Conservation (phyloP, 441 rosid species). For the Viola pubescens region DNA sequence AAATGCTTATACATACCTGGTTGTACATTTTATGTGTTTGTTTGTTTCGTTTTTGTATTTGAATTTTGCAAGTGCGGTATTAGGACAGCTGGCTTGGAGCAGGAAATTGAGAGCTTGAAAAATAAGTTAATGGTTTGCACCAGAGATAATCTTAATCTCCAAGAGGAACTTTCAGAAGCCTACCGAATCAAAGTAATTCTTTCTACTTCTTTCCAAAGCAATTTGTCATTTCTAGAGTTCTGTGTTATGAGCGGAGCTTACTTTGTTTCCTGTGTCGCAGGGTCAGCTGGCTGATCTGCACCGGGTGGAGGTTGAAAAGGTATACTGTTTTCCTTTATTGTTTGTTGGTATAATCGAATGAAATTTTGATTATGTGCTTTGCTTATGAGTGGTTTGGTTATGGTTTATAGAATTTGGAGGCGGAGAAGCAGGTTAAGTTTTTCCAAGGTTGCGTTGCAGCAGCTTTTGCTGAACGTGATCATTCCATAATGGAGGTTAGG, state of each 20-base stretch:
- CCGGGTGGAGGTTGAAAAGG: slow-evolving; percentile 80
- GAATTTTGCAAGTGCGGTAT: slow-evolving; percentile 21
- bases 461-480: slow-evolving; percentile 96
- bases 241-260: slow-evolving; percentile 10
- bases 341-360: not conserved
- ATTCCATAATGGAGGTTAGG: slow-evolving; percentile 83
- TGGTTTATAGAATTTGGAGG: slow-evolving; percentile 63
- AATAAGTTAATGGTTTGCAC: slow-evolving; percentile 53
- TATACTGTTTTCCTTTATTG: slow-evolving; percentile 19
- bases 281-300: slow-evolving; percentile 86
- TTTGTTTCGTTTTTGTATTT: not conserved
- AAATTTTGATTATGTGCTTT: slow-evolving; percentile 9
- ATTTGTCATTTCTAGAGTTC: not conserved
- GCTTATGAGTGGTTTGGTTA: slow-evolving; percentile 8
- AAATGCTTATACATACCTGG: not conserved
- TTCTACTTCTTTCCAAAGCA: not conserved
- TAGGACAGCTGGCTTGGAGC: slow-evolving; percentile 99
- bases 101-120: slow-evolving; percentile 86
- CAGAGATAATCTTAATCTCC: slow-evolving; percentile 74
- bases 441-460: slow-evolving; percentile 96
- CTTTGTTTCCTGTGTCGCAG: slow-evolving; percentile 37
- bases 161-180: slow-evolving; percentile 97
- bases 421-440: slow-evolving; percentile 90
- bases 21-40: not conserved
- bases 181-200: slow-evolving; percentile 66